A percentile compares a stretch with the other conserved stretches of the same genome.
phyloP scores from a whole-genome alignment of 768 basidiomycete species.

The Phylloporus sp. region DNA sequence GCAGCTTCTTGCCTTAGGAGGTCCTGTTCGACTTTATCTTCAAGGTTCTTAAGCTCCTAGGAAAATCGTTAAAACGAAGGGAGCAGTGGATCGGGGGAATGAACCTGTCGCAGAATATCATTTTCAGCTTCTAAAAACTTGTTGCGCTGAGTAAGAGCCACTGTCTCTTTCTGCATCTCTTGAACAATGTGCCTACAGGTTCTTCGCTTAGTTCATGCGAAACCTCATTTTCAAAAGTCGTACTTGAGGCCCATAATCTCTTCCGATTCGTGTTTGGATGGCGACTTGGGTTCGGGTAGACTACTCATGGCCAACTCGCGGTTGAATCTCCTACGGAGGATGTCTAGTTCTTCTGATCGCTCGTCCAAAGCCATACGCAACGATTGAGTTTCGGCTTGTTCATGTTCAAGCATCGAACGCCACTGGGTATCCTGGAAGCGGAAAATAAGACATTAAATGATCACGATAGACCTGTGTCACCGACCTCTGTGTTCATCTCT shows the following conservation, averaged over 20 bases:
- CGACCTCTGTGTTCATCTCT: constrained; percentile 22
- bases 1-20: constrained; percentile 49
- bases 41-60: constrained; percentile 73
- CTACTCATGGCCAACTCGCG: constrained; percentile 52
- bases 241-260: constrained; percentile 86
- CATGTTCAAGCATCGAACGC: constrained; percentile 28
- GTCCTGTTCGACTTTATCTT: constrained; percentile 67
- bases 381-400: constrained; percentile 29
- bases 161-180: constrained; percentile 81
- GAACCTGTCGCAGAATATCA: constrained; percentile 65
- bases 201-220: neutral
- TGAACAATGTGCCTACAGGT: constrained; percentile 73
- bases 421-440: constrained; percentile 23
- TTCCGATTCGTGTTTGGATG: constrained; percentile 51
- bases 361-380: constrained; percentile 35
- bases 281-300: constrained; percentile 29
- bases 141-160: constrained; percentile 55
- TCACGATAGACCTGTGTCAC: neutral
- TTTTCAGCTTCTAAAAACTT: constrained; percentile 79
- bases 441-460: constrained; percentile 2
- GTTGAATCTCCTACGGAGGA: constrained; percentile 53
- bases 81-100: neutral
- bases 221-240: neutral
- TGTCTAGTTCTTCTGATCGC: constrained; percentile 51
- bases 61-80: neutral